These are phyloP conservation scores for Excoecaria cochinchinensis DNA, from an alignment of 345 rosid genomes.

Conservation along the genomic window DNA sequence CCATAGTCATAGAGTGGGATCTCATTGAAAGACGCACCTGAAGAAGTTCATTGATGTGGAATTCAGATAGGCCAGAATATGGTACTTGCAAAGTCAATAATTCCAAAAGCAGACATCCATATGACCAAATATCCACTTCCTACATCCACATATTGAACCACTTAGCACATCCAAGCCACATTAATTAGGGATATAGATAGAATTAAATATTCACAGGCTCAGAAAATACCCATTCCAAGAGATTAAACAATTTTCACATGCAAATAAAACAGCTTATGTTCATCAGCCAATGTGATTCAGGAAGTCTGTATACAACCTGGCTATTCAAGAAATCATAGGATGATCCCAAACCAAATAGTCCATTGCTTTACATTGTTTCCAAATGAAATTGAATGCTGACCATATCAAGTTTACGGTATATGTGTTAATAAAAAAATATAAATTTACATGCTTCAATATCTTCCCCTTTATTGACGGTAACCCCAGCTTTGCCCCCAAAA, in stretches of 20 bases:
- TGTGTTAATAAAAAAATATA: too few relatives aligned
- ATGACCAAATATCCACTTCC: constrained; percentile 99
- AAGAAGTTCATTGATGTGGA: constrained; percentile 64
- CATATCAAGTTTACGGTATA: too few relatives aligned
- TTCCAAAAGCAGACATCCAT: constrained; percentile 83
- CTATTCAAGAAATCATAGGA: not conserved
- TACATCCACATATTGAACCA: constrained; percentile 34
- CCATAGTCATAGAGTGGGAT: not conserved
- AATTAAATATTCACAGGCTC: too few relatives aligned
- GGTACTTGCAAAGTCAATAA: constrained; percentile 83
- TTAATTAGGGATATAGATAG: not conserved
- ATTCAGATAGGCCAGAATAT: constrained; percentile 53
- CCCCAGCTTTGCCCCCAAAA: too few relatives aligned
- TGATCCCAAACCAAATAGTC: not conserved
- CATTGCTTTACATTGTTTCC: not conserved
- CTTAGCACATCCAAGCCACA: not conserved
- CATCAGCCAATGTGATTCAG: not conserved
- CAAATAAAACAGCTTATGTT: not conserved
- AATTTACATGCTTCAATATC: too few relatives aligned
- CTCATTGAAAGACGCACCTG: constrained; percentile 44
- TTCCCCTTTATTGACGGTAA: too few relatives aligned
- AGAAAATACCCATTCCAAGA: too few relatives aligned
- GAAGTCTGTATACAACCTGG: not conserved
- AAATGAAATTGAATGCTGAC: not conserved
- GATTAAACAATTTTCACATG: not conserved